Evolutionary conservation across 352 stramenopile genomes (phyloP).

Genomic region (Phytopythium montanum): DNA sequence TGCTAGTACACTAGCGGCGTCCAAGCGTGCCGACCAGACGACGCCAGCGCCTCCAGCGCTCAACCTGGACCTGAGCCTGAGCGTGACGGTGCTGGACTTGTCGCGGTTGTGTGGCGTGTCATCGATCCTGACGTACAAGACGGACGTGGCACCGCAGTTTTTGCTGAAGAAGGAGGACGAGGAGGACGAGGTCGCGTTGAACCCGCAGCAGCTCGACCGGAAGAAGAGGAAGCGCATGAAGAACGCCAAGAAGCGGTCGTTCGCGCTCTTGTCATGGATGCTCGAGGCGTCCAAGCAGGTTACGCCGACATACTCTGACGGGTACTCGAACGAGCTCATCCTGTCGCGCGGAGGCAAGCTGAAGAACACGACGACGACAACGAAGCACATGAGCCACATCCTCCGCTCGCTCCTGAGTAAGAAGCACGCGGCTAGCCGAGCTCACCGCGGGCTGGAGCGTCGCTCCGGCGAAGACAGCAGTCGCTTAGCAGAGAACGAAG

Average conservation of each 20-base stretch:
- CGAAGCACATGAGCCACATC: conserved; percentile 11
- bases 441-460: background rate
- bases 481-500: background rate
- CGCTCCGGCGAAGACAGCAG: background rate
- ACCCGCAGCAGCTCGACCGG: conserved; percentile 1
- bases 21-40: conserved; percentile 50
- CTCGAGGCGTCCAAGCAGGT: conserved; percentile 38
- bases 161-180: conserved; percentile 8
- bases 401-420: conserved; percentile 7
- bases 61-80: conserved; percentile 67
- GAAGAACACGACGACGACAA: conserved; percentile 4
- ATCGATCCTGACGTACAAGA: conserved; percentile 67
- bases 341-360: conserved; percentile 37
- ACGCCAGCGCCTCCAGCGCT: conserved; percentile 21
- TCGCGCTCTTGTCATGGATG: conserved; percentile 60
- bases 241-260: conserved; percentile 14
- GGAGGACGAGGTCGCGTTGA: background rate
- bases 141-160: conserved; percentile 24
- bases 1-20: conserved; percentile 18
- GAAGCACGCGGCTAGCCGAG: background rate
- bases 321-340: conserved; percentile 8
- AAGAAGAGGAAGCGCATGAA: conserved; percentile 5
- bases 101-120: conserved; percentile 75
- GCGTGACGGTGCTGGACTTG: conserved; percentile 67
- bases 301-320: background rate